These are phyloP conservation scores for Kentomonas sorsogonicus DNA, from an alignment of 208 protist genomes.

Conservation along the genomic window DNA sequence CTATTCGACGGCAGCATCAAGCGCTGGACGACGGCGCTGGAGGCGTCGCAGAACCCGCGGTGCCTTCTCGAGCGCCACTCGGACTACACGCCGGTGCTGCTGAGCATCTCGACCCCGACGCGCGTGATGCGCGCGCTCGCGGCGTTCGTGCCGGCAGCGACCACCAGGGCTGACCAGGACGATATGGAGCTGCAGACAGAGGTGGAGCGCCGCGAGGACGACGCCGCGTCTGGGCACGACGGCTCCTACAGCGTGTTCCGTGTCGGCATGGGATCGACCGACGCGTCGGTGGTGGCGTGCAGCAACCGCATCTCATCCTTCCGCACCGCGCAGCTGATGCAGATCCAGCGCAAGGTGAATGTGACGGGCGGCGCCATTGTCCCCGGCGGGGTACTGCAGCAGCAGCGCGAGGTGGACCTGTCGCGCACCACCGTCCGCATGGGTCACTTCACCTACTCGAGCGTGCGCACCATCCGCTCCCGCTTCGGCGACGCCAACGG, in stretches of 20 bases:
- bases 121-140: constrained; percentile 22
- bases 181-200: too few species aligned
- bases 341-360: too few species aligned
- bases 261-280: too few species aligned
- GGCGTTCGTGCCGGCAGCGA: neutral
- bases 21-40: constrained; percentile 8
- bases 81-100: constrained; percentile 26
- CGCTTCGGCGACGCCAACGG: too few species aligned
- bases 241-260: neutral
- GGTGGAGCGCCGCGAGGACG: too few species aligned
- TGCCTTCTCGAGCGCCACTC: constrained; percentile 20
- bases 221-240: neutral
- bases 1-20: neutral
- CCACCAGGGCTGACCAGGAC: too few species aligned
- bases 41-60: constrained; percentile 22
- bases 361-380: too few species aligned
- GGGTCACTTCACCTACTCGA: constrained; percentile 10
- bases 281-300: too few species aligned
- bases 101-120: constrained; percentile 11
- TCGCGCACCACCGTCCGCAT: constrained; percentile 16
- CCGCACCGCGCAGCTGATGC: too few species aligned
- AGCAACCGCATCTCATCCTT: too few species aligned
- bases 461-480: too few species aligned
- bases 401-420: constrained; percentile 21
- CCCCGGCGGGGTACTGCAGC: constrained; percentile 20